Conservation (phyloP, 305 asterid genomes). For the Fraxinus baroniana region DNA sequence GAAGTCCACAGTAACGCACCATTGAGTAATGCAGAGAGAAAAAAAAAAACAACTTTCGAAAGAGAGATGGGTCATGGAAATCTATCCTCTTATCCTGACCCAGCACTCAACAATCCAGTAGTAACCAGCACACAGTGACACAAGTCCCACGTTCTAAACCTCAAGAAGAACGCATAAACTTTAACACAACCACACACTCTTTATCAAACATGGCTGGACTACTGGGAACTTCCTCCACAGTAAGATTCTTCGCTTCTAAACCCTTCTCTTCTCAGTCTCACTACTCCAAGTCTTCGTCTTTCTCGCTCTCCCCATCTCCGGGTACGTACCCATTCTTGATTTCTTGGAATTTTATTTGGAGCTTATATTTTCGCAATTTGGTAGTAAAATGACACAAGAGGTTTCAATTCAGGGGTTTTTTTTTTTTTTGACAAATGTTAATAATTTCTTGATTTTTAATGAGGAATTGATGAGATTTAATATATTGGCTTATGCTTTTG, state of each 20-base stretch:
- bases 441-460: no score
- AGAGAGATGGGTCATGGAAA: conserved; percentile 26
- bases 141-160: not conserved
- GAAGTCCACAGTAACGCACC: not conserved
- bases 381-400: no score
- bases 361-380: not conserved
- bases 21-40: not conserved
- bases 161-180: not conserved
- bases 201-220: conserved; percentile 45
- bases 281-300: conserved; percentile 29
- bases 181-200: not conserved
- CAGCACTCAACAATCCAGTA: not conserved
- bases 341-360: not conserved
- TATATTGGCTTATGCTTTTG: no score
- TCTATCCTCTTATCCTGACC: conserved; percentile 67
- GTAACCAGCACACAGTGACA: conserved; percentile 27
- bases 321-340: conserved; percentile 35
- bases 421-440: no score
- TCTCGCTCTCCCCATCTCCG: conserved; percentile 34
- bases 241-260: conserved; percentile 42
- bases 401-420: no score
- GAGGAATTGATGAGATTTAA: no score
- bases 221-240: conserved; percentile 48
- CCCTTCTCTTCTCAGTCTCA: conserved; percentile 26
- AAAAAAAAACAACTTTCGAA: no score